Conservation (phyloP, 1,284 basidiomycete genomes). For the Omphalotus olearius region DNA sequence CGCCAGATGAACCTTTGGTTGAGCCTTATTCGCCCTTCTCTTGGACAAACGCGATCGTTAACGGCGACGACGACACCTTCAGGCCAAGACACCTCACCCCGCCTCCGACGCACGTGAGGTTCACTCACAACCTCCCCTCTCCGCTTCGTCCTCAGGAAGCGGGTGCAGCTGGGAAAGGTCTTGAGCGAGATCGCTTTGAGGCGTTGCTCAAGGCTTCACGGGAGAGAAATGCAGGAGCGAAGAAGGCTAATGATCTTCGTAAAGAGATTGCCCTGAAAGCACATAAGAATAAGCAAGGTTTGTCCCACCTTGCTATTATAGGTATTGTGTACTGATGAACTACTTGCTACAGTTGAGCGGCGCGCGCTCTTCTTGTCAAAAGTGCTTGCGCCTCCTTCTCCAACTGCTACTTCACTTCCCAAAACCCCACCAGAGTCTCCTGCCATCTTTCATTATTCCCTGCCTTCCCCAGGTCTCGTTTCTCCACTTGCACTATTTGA, state of each 20-base stretch:
- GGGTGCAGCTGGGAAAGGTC: constrained; percentile 40
- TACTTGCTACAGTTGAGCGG: constrained; percentile 52
- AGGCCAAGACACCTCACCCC: constrained; percentile 55
- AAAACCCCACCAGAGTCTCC: constrained; percentile 70
- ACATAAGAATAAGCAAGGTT: constrained; percentile 73
- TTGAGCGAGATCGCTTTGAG: constrained; percentile 61
- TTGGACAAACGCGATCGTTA: constrained; percentile 20
- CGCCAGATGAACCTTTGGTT: constrained; percentile 41
- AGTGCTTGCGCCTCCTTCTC: constrained; percentile 60
- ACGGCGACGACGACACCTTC: constrained; percentile 46
- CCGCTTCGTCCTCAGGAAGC: constrained; percentile 44
- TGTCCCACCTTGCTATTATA: constrained; percentile 23
- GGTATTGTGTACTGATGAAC: constrained; percentile 10
- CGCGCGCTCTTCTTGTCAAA: constrained; percentile 73
- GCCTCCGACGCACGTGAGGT: constrained; percentile 42
- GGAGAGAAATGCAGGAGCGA: constrained; percentile 47
- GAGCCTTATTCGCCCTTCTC: constrained; percentile 64
- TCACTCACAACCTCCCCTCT: constrained; percentile 35
- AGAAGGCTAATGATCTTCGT: constrained; percentile 55
- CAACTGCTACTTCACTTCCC: constrained; percentile 50
- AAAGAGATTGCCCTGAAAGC: constrained; percentile 71
- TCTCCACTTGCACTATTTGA: constrained; percentile 62
- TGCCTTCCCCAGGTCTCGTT: constrained; percentile 62
- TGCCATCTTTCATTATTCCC: constrained; percentile 60
- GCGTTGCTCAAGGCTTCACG: constrained; percentile 54